Conservation (phyloP, 2,329 filamentous ascomycete species). For the Camptophora hylomeconis region DNA sequence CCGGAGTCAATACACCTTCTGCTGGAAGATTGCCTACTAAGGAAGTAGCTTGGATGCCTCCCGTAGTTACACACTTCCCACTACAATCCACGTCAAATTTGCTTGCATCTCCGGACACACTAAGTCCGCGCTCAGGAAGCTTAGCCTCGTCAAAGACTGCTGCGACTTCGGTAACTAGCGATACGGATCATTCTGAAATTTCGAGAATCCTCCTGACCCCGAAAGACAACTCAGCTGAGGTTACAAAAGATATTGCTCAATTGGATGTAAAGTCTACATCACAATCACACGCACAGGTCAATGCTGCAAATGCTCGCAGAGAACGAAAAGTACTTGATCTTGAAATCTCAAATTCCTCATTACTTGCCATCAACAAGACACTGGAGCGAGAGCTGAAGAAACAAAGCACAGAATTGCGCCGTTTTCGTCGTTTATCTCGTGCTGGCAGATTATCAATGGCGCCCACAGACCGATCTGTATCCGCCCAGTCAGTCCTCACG, state of each 20-base stretch:
- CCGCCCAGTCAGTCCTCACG: conserved; percentile 27
- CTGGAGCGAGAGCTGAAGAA: conserved; percentile 84
- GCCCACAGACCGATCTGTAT: conserved; percentile 22
- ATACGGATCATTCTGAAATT: conserved; percentile 9
- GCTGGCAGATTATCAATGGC: conserved; percentile 59
- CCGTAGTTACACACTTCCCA: too few relatives aligned
- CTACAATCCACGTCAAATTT: too few relatives aligned
- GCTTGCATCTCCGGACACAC: conserved; percentile 8
- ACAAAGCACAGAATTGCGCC: conserved; percentile 74
- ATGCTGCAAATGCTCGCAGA: conserved; percentile 74
- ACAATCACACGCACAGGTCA: too few relatives aligned
- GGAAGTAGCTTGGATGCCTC: too few relatives aligned
- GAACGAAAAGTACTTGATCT: conserved; percentile 93
- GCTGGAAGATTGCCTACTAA: too few relatives aligned
- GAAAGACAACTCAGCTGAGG: too few relatives aligned
- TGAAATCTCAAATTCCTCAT: conserved; percentile 89
- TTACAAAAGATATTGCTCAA: too few relatives aligned
- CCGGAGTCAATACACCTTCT: too few relatives aligned
- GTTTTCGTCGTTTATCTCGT: conserved; percentile 74
- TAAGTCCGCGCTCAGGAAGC: conserved; percentile 15
- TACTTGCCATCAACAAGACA: conserved; percentile 88
- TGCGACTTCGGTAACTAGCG: conserved; percentile 10
- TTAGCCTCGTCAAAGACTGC: conserved; percentile 13
- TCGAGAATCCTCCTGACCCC: too few relatives aligned
- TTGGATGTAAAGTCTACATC: too few relatives aligned